Conservation (phyloP, 371 early-diverging fungal genomes). For the Mortierella sp. region DNA sequence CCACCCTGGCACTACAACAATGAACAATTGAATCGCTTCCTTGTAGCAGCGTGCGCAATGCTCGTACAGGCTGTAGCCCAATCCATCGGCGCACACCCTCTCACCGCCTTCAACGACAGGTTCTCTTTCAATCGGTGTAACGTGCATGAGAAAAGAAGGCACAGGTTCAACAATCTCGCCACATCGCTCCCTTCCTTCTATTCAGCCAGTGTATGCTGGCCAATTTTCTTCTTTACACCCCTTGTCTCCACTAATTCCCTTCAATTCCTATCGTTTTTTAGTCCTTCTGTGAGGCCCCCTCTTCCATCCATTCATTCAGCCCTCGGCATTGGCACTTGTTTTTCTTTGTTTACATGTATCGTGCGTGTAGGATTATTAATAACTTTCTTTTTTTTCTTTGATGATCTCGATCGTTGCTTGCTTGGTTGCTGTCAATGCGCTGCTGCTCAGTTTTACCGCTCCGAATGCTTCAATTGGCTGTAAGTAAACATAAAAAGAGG, state of each 20-base stretch:
- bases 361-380: constrained; percentile 1
- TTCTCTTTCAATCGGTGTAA: not conserved
- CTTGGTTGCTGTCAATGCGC: not conserved
- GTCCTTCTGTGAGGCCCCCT: not conserved
- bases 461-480: not conserved
- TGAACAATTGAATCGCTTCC: not conserved
- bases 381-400: not conserved
- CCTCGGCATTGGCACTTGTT: not conserved
- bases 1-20: not conserved
- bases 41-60: not conserved
- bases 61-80: not conserved
- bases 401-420: not conserved
- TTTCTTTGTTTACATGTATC: not conserved
- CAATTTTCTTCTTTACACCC: not conserved
- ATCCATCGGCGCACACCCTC: constrained; percentile 5
- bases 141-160: not conserved
- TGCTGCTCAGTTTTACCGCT: not conserved
- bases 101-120: not conserved
- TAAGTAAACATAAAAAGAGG: not conserved
- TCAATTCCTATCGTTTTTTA: not conserved
- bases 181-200: not conserved
- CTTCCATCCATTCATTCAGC: not conserved
- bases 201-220: not conserved
- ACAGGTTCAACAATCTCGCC: not conserved
- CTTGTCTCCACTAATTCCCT: not conserved